Base-by-base conservation (phyloP, 2,329 filamentous ascomycete genomes). In the Penicillium sp. region DNA sequence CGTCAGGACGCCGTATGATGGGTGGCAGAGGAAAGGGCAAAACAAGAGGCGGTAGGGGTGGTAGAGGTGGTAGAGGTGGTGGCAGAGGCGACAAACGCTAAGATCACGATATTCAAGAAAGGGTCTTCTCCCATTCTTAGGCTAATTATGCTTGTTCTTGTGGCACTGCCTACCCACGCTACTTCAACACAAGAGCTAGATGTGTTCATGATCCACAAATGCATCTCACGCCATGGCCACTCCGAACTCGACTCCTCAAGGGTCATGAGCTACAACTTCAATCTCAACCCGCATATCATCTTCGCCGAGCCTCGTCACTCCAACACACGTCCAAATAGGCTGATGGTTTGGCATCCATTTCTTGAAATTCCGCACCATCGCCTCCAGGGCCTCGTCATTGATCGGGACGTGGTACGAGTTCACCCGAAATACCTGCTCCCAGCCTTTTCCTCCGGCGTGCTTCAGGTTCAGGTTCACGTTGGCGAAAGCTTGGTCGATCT, bases 281-380 rank as follows among this genome's bases (percentile, higher is more conserved):
- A 86, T 81, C 70, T 86, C 83, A 3, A 86, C 76, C 22, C 73
- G 67, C 83, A 86, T 86, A 31, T 74, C 76, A 28, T 77, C 74
- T 53, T 74, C 67, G 0, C 72, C 82, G 7, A 86, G 65, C 33
- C 70, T 61, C 1, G 70, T 61, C 1, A 86, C 82, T 0, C 79
- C 82, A 14, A 86, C 69, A 54, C 70, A 74, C 0, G 82, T 86
- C 80, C 80, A 83, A 1, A 82, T 71, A 0, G 82, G 82, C 56
- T 77, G 64, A 61, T 85, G 81, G 31, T 79, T 63, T 0, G 81
- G 81, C 70, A 81, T 78, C 68, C 77, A 83, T 59, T 78, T 78
- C 54, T 70, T 70, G 41, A 84, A 75, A 46, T 81, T 78, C 35
- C 75, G 55, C 2, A 78, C 71, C 74, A 84, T 79, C 6, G 70